A percentile compares a stretch with the other conserved stretches of the same genome.
Evolutionary conservation across 2,329 filamentous ascomycete species (phyloP).

Genomic region (Ilyonectria mors-panacis): DNA sequence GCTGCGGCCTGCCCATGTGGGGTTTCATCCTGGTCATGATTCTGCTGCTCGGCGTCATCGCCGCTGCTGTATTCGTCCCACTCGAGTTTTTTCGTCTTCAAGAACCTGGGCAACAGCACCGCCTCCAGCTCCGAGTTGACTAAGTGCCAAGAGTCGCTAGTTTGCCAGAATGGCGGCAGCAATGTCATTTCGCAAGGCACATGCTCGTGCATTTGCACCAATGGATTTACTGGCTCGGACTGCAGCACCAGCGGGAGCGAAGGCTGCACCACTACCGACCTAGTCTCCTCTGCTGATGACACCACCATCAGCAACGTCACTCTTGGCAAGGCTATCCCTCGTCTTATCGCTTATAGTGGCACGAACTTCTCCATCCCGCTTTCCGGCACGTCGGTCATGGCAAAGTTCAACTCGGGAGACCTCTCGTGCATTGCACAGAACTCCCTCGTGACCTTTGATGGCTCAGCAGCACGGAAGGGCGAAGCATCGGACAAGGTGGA

Average conservation of each 20-base stretch:
- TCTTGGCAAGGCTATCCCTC: conserved; percentile 83
- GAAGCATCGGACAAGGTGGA: conserved; percentile 47
- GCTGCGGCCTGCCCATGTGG: conserved; percentile 89
- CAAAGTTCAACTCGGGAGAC: conserved; percentile 81
- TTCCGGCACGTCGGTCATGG: conserved; percentile 77
- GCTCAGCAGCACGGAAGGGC: conserved; percentile 59
- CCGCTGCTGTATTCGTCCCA: conserved; percentile 87
- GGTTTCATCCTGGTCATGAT: conserved; percentile 78
- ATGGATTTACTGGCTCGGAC: conserved; percentile 81
- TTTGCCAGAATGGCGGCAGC: conserved; percentile 85
- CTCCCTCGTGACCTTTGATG: conserved; percentile 87
- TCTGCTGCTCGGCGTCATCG: conserved; percentile 79
- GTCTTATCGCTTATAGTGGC: conserved; percentile 76
- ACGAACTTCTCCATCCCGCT: conserved; percentile 84
- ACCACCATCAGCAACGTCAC: conserved; percentile 76
- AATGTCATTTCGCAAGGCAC: conserved; percentile 76
- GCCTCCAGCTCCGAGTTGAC: conserved; percentile 55
- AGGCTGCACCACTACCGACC: conserved; percentile 68
- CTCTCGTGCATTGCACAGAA: conserved; percentile 90
- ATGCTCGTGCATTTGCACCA: conserved; percentile 90
- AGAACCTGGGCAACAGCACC: conserved; percentile 59
- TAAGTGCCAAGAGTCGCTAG: conserved; percentile 72
- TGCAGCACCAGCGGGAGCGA: conserved; percentile 64
- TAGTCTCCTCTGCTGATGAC: conserved; percentile 58
- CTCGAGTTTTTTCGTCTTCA: conserved; percentile 74